These are phyloP conservation scores for Aspergillus nomiae DNA, from an alignment of 2,329 filamentous ascomycete species.

Conservation along the genomic window DNA sequence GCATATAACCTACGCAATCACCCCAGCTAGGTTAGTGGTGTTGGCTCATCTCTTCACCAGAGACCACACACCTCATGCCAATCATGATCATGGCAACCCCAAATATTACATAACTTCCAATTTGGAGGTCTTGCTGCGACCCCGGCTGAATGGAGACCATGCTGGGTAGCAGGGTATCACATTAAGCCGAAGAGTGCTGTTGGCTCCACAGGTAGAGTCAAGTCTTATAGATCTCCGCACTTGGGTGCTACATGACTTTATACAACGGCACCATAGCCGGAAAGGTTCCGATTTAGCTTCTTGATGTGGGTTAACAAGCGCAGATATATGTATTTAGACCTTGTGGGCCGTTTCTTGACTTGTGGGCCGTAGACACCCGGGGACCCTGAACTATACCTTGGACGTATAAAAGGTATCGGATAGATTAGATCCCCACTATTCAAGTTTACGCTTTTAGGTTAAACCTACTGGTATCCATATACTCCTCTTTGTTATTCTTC, in stretches of 20 bases:
- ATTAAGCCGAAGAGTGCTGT: neutral
- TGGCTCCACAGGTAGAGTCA: neutral
- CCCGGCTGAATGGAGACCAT: neutral
- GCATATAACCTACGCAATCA: neutral
- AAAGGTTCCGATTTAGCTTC: neutral
- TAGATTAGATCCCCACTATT: neutral
- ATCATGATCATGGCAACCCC: neutral
- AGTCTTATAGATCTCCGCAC: neutral
- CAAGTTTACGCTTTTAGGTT: neutral
- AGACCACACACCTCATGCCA: neutral
- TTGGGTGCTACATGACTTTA: neutral
- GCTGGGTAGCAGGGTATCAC: neutral
- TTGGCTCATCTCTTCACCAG: neutral
- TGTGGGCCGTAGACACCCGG: neutral
- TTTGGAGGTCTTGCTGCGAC: neutral
- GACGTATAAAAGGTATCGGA: neutral
- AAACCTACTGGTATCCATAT: neutral
- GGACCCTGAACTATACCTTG: neutral
- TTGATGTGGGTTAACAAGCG: neutral
- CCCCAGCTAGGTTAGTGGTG: neutral
- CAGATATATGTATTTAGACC: too few relatives aligned
- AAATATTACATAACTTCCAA: neutral
- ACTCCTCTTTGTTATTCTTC: neutral
- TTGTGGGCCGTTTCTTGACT: neutral
- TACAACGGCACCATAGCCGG: neutral